Percentiles rank a stretch among this genome's conserved stretches.
Evolutionary conservation across 371 early-diverging fungal genomes (phyloP).

Genomic region (Mucor piriformis): DNA sequence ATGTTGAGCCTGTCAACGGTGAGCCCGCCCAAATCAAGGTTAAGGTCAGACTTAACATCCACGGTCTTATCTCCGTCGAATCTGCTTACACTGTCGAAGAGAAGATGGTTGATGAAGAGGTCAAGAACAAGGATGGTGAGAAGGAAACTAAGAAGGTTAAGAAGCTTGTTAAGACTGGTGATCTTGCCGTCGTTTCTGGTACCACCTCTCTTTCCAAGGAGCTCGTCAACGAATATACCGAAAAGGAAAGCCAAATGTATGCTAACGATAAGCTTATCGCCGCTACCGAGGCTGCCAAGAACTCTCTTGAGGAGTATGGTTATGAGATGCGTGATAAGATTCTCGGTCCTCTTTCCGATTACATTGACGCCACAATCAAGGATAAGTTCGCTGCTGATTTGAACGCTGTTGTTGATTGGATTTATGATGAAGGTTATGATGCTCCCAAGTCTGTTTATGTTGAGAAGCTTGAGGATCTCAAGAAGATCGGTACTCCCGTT

Average conservation of each 20-base stretch:
- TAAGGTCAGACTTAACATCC: conserved; percentile 87
- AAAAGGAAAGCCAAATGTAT: conserved; percentile 87
- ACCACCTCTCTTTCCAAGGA: conserved; percentile 62
- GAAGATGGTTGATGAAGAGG: conserved; percentile 72
- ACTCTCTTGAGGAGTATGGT: conserved; percentile 97
- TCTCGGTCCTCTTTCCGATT: conserved; percentile 69
- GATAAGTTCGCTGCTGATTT: conserved; percentile 71
- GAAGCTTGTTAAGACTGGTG: conserved; percentile 89
- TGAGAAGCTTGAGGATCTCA: conserved; percentile 81
- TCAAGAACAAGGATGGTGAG: conserved; percentile 61
- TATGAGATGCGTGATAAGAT: conserved; percentile 95
- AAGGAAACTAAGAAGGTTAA: conserved; percentile 74
- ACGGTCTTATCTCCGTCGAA: conserved; percentile 83
- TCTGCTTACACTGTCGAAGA: conserved; percentile 91
- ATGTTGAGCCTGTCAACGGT: conserved; percentile 51
- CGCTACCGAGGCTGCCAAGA: conserved; percentile 93
- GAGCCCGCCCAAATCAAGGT: conserved; percentile 83
- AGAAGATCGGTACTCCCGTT: conserved; percentile 84
- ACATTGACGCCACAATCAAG: conserved; percentile 74
- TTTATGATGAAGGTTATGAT: conserved; percentile 96
- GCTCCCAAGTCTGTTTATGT: conserved; percentile 87
- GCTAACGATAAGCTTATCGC: conserved; percentile 85
- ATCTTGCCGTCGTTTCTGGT: conserved; percentile 73
- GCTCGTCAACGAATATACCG: conserved; percentile 65
- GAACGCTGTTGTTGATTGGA: conserved; percentile 92